These are phyloP conservation scores for Trametes villosa DNA, from an alignment of 768 basidiomycete species.

Conservation along the genomic window DNA sequence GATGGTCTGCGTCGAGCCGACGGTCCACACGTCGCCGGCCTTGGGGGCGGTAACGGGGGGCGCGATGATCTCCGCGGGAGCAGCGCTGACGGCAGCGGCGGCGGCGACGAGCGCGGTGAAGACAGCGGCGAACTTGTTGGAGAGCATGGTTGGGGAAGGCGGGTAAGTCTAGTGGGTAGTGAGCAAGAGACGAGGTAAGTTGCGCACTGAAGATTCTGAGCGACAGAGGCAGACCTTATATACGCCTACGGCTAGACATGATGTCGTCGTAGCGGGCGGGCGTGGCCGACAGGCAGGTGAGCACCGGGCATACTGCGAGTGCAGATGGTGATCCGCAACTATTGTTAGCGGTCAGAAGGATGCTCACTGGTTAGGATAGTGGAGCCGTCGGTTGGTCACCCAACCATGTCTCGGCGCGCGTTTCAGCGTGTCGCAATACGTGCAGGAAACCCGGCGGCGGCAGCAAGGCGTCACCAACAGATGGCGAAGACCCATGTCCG, in stretches of 20 bases:
- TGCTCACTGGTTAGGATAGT: too few relatives aligned
- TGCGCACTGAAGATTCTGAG: not conserved
- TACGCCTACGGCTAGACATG: not conserved
- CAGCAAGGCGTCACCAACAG: too few relatives aligned
- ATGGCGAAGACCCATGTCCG: too few relatives aligned
- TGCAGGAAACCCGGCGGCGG: too few relatives aligned
- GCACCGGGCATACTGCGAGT: not conserved
- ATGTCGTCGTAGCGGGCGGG: not conserved
- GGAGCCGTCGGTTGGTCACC: too few relatives aligned
- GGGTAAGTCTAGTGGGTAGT: not conserved
- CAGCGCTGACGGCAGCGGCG: conserved; percentile 34
- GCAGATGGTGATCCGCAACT: too few relatives aligned
- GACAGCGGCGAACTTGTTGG: conserved; percentile 18
- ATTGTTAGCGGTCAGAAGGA: too few relatives aligned
- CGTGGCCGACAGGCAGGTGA: not conserved
- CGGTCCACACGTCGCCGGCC: conserved; percentile 40
- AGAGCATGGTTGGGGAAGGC: conserved; percentile 12
- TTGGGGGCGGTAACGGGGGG: conserved; percentile 48
- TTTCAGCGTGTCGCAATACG: too few relatives aligned
- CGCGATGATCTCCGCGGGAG: conserved; percentile 38
- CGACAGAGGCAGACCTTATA: not conserved
- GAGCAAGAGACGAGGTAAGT: not conserved
- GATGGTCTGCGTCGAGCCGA: conserved; percentile 43
- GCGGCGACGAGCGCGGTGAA: conserved; percentile 34
- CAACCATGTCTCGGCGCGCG: too few relatives aligned